A percentile compares a stretch with the other conserved stretches of the same genome.
These are phyloP conservation scores for Aspergillus novofumigatus DNA, from an alignment of 2,329 filamentous ascomycete species.

Conservation along the genomic window DNA sequence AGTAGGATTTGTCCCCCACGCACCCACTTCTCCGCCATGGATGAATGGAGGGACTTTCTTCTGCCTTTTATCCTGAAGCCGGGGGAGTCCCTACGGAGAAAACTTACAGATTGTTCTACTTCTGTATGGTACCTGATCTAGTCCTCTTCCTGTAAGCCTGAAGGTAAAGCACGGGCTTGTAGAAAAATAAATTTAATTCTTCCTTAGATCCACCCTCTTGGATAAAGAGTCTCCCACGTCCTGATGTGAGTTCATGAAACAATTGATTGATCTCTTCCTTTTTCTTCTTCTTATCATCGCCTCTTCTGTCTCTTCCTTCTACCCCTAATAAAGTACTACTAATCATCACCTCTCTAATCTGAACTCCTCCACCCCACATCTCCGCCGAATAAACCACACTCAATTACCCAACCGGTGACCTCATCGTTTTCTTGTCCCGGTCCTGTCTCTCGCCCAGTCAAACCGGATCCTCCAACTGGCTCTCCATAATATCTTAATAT, in stretches of 20 bases:
- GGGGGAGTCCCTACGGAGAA: neutral
- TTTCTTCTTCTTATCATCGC: conserved; percentile 9
- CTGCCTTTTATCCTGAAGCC: neutral
- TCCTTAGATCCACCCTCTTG: conserved; percentile 16
- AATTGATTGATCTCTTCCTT: conserved; percentile 17
- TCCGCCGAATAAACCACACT: conserved; percentile 4
- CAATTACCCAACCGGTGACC: conserved; percentile 7
- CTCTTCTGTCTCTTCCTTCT: conserved; percentile 13
- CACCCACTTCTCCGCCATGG: conserved; percentile 26
- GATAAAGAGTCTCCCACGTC: conserved; percentile 21
- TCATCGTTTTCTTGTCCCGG: conserved; percentile 3
- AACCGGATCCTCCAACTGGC: neutral
- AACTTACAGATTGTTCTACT: neutral
- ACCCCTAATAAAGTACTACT: neutral
- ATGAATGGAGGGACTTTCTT: conserved; percentile 10
- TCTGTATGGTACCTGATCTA: neutral
- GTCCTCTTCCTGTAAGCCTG: neutral
- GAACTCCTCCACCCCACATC: neutral
- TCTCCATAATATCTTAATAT: neutral
- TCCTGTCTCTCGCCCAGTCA: neutral
- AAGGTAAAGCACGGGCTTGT: neutral
- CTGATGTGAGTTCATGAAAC: conserved; percentile 3
- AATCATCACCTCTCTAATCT: neutral
- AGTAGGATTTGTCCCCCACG: conserved; percentile 17
- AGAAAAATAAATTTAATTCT: neutral